These are phyloP conservation scores for Pyrenochaeta sp. DNA, from an alignment of 2,329 filamentous ascomycete genomes.

Conservation along the genomic window DNA sequence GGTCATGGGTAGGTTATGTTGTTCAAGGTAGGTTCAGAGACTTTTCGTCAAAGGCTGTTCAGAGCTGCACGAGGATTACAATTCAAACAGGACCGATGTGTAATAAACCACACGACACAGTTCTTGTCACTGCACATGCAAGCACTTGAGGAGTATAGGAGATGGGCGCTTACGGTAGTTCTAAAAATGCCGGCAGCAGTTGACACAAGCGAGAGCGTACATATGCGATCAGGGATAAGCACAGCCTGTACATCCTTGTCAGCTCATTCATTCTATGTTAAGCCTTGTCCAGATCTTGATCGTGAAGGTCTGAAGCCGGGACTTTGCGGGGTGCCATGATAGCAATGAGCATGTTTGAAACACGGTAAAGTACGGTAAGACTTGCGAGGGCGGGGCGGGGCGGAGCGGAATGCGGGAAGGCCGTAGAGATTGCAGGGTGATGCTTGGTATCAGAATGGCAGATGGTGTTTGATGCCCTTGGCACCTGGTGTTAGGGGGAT, in stretches of 20 bases:
- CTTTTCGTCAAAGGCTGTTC: not conserved
- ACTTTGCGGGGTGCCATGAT: not conserved
- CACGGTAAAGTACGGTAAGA: not conserved
- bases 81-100: not conserved
- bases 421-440: slow-evolving; percentile 33
- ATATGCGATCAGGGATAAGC: slow-evolving; percentile 58
- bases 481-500: slow-evolving; percentile 11
- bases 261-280: too few relatives aligned
- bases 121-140: not conserved
- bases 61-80: not conserved
- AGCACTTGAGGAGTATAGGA: not conserved
- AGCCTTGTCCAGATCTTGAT: too few relatives aligned
- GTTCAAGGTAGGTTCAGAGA: not conserved
- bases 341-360: not conserved
- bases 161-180: slow-evolving; percentile 46
- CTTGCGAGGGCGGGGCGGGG: slow-evolving; percentile 29
- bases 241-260: slow-evolving; percentile 40
- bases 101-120: not conserved
- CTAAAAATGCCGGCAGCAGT: slow-evolving; percentile 59
- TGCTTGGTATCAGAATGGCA: slow-evolving; percentile 23
- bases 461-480: slow-evolving; percentile 25
- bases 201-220: slow-evolving; percentile 60
- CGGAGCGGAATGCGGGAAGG: slow-evolving; percentile 18
- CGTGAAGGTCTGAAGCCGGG: too few relatives aligned
- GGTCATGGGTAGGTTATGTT: too few relatives aligned